Evolutionary conservation across 176 grass and related monocot species (phyloP), one percentile per base, ranked within the genome.

Genomic region (Carex scoparia): DNA sequence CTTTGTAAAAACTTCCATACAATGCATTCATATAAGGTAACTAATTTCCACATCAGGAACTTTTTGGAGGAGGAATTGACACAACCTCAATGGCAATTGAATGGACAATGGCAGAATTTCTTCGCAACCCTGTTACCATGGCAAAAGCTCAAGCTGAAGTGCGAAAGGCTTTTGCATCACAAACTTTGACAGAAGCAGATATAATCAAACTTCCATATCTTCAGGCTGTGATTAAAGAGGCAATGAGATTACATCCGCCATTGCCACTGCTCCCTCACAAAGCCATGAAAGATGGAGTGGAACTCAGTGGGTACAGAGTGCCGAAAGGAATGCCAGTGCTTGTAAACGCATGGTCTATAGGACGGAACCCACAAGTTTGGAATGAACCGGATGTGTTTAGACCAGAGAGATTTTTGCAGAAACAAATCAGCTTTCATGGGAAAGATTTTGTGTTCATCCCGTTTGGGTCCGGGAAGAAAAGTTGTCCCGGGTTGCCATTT

Each of bases 31-130:
- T 12, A 27, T 51, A 56, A 28, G 10, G 11, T 66, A 32, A 13
- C 38, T 62, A 31, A 3, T 51, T 40, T 42, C 46, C 6, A 71
- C 1, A 16, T 40, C 18, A 81, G 74, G 89, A 87, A 35, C 27
- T 94, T 14, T 87, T 91, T 16, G 23, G 4, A 0, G 87, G 88
- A 3, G 94, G 90, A 42, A 88, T 84, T 1, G 89, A 90, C 23
- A 92, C 89, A 49, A 92, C 63, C 73, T 85, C 90, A 32, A 84
- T 89, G 75, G 85, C 84, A 18, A 57, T 92, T 35, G 88, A 94
- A 67, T 97, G 91, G 91, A 73, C 86, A 64, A 97, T 93, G 91
- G 84, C 89, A 0, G 92, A 94, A 84, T 90, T 97, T 46, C 88
- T 97, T 35, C 84, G 79, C 15, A 81, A 97, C 53, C 92, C 90